Conservation (phyloP, 2,329 filamentous ascomycete species). For the Niveomyces coronatus region DNA sequence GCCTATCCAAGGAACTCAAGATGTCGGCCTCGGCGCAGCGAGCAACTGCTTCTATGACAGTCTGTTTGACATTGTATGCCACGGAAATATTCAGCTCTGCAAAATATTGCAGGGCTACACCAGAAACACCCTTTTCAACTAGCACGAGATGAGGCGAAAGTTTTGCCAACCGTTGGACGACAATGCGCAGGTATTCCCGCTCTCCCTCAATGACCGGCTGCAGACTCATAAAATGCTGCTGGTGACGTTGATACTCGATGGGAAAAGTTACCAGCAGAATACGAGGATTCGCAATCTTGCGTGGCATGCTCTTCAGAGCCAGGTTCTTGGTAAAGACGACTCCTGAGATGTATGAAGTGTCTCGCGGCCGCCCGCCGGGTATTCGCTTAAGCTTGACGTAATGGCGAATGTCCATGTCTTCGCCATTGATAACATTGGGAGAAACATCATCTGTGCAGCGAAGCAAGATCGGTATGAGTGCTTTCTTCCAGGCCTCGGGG, state of each 20-base stretch:
- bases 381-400: constrained; percentile 98
- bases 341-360: constrained; percentile 93
- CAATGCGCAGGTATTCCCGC: constrained; percentile 81
- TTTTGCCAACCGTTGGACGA: constrained; percentile 84
- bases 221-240: constrained; percentile 89
- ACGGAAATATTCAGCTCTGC: constrained; percentile 85
- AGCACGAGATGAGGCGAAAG: constrained; percentile 76
- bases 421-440: constrained; percentile 78
- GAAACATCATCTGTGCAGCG: constrained; percentile 91
- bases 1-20: constrained; percentile 90
- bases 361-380: constrained; percentile 75
- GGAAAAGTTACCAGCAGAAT: constrained; percentile 92
- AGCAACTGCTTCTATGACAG: constrained; percentile 89
- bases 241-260: constrained; percentile 87
- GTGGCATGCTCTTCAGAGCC: constrained; percentile 90
- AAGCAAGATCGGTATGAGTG: constrained; percentile 79
- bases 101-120: constrained; percentile 78
- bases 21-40: constrained; percentile 86
- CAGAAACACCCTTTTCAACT: constrained; percentile 88
- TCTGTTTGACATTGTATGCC: constrained; percentile 92
- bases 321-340: constrained; percentile 97
- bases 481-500: constrained; percentile 73
- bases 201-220: constrained; percentile 96
- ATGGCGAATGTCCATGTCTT: constrained; percentile 94
- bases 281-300: constrained; percentile 71